Conservation (phyloP, 352 stramenopile genomes). For the Plasmopara halstedii region DNA sequence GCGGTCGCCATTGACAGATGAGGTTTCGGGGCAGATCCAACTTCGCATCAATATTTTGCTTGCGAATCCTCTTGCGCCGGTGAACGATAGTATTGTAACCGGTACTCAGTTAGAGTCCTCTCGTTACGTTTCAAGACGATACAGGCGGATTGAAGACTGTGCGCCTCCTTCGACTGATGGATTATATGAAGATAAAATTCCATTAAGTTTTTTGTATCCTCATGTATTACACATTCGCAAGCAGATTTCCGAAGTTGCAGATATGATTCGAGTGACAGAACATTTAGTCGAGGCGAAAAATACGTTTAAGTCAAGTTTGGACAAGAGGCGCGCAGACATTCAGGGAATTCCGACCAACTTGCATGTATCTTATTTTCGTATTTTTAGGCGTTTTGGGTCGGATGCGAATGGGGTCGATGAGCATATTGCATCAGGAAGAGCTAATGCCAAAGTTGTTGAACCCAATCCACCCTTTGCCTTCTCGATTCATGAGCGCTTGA, state of each 20-base stretch:
- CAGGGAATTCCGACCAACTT: constrained; percentile 79
- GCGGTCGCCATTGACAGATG: constrained; percentile 43
- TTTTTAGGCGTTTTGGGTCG: constrained; percentile 50
- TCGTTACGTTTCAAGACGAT: constrained; percentile 17
- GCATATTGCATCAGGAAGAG: constrained; percentile 37
- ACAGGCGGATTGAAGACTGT: constrained; percentile 34
- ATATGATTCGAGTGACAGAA: constrained; percentile 63
- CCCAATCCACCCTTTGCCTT: constrained; percentile 7
- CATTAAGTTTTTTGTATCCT: constrained; percentile 60
- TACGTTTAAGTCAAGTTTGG: constrained; percentile 79
- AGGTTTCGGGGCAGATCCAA: constrained; percentile 65
- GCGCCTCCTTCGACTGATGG: constrained; percentile 29
- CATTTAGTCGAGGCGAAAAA: constrained; percentile 58
- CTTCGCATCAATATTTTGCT: constrained; percentile 66
- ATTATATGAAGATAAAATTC: constrained; percentile 54
- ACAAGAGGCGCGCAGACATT: constrained; percentile 77
- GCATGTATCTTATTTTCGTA: constrained; percentile 80
- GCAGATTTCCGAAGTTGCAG: constrained; percentile 47
- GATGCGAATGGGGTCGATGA: constrained; percentile 37
- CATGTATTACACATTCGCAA: constrained; percentile 64
- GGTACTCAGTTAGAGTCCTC: constrained; percentile 8
- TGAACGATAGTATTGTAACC: constrained; percentile 15
- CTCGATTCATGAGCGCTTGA: constrained; percentile 31
- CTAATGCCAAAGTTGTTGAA: constrained; percentile 5
- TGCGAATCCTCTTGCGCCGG: constrained; percentile 34